Base-by-base conservation (phyloP, 2,329 filamentous ascomycete genomes). In the Paraconiothyrium brasiliense region DNA sequence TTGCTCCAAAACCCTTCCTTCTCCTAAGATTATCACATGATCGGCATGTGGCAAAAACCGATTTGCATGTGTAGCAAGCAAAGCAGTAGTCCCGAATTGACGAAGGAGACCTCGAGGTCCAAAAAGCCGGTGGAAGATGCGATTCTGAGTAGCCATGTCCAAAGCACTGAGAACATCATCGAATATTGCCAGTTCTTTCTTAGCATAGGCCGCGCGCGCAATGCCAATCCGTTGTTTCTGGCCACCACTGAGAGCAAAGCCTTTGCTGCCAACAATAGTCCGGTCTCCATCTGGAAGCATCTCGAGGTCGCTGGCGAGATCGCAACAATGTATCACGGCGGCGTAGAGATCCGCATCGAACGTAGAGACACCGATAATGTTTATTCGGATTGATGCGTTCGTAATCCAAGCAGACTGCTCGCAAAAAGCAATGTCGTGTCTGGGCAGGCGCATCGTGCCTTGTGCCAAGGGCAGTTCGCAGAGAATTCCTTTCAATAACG, bases 91-190 rank as follows among this genome's bases (percentile, higher is more conserved):
- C 16, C 32, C 14, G 14, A 50, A 10, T 35, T 37, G 20, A 37
- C 43, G 35, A 16, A 61, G 35, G n/a, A 58, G 22, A 16, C 59
- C 51, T 7, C 37, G 16, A 4, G 24, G 44, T 10, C 54, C 44
- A 35, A 61, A 54, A 10, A 58, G 30, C 11, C 46, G 13, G 6
- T 34, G 48, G n/a, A 54, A 61, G 44, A 61, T 48, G n/a, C 35
- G 49, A n/a, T 49, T 32, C 20, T 41, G 43, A 11, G 59, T 61
- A 4, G 4, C 10, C 35, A 32, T 37, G 65, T 84, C 83, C 6
- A 84, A 72, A 14, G 81, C 82, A 55, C 79, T 81, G 14, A 84
- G 73, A 6, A 81, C 76, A 63, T 84, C 82, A 60, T 84, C 83
- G 13, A 84, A 71, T 13, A 85, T 71, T 30, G 84, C 67, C n/a